A percentile compares a stretch with the other conserved stretches of the same genome.
Evolutionary conservation across 1,284 basidiomycete genomes (phyloP).

Genomic region (Puccinia novopanici): DNA sequence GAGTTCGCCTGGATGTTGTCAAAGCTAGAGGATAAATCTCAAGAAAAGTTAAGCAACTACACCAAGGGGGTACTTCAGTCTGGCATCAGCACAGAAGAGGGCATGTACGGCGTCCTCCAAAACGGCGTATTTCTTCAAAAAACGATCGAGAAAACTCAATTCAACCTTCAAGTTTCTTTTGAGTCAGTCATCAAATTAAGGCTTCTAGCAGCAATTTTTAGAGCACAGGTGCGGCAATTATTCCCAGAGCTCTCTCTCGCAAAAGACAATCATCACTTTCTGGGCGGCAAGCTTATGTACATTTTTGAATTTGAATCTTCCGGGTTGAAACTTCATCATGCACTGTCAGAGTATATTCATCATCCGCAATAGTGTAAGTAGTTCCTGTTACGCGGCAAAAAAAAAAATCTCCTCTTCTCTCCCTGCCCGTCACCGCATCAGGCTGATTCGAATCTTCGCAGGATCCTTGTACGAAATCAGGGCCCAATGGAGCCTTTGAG

Average conservation of each 20-base stretch:
- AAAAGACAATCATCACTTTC: no score
- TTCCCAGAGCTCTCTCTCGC: neutral
- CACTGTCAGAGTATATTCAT: conserved; percentile 34
- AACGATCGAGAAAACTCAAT: conserved; percentile 32
- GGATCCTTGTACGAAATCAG: conserved; percentile 46
- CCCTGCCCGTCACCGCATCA: neutral
- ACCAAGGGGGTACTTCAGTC: conserved; percentile 24
- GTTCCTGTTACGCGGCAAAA: neutral
- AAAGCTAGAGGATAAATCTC: conserved; percentile 41
- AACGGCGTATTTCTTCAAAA: conserved; percentile 36
- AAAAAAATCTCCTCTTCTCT: neutral
- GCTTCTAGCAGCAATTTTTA: conserved; percentile 40
- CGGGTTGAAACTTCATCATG: neutral
- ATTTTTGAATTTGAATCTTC: neutral
- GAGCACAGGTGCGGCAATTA: conserved; percentile 36
- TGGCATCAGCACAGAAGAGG: conserved; percentile 46
- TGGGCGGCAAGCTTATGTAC: neutral
- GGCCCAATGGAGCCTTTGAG: conserved; percentile 25
- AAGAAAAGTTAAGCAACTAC: conserved; percentile 45
- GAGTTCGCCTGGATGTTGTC: conserved; percentile 49
- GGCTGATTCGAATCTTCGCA: conserved; percentile 8
- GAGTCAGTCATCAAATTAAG: conserved; percentile 36
- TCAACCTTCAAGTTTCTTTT: conserved; percentile 31
- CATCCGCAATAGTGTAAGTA: conserved; percentile 42
- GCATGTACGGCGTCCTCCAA: conserved; percentile 49